Evolutionary conservation across 2,329 filamentous ascomycete species (phyloP), one percentile per base, ranked within the genome.

Genomic region (Monosporascus cannonballus): DNA sequence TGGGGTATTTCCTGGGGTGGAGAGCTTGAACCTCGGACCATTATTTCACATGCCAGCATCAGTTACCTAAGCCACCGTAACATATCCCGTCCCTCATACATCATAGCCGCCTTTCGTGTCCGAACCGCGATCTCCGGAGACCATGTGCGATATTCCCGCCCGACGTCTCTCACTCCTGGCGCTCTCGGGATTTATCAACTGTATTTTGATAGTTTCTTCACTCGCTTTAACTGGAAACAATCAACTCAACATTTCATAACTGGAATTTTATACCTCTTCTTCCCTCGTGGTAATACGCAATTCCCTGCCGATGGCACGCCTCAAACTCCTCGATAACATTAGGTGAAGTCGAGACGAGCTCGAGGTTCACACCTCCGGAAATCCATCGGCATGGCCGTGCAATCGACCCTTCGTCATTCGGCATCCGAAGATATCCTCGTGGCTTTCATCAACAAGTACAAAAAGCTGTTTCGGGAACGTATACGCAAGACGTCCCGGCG

Each of bases 361-460:
- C 49, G 42, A 52, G 46, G 57, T 59, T 59, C 55, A 56, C 58
- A 51, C 22, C 6, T 25, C 14, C 42, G 17, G 6, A 4, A 46
- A 52, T 56, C 59, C 54, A 50, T 45, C 51, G 64, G 54, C 54
- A 96, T 96, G 93, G 89, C 90, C 57, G 87, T 79, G 58, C 92
- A 96, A 75, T 96, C 93, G 52, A 96, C 88, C 5, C 78, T 96
- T 61, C 84, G 84, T 60, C 76, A 78, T 61, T 79, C 81, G 61
- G 78, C 76, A 47, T 79, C 83, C 61, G 81, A 88, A 69, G 84
- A 87, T 70, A 81, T 86, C 64, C 74, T 91, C 64, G 77, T 83
- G 36, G 75, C 76, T 44, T 81, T 90, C 51, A 68, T 85, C 63
- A 76, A 83, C 50, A 83, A 80, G 62, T 87, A 85, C 71, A 69